A percentile compares a stretch with the other conserved stretches of the same genome.
phyloP scores from a whole-genome alignment of 2,329 filamentous ascomycete species.

The Pseudopithomyces chartarum region DNA sequence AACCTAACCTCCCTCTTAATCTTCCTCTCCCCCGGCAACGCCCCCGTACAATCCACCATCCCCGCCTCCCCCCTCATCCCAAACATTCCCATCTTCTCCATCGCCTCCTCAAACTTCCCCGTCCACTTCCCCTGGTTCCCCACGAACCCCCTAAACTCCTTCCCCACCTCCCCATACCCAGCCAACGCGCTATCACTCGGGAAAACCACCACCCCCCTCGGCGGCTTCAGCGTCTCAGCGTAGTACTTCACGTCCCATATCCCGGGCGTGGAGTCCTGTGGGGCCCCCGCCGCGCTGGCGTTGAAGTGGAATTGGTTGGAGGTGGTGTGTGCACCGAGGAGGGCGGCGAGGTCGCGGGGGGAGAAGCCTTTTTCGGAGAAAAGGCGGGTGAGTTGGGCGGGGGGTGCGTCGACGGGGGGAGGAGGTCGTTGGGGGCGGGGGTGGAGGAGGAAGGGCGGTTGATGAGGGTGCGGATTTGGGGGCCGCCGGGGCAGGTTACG shows the following conservation, averaged over 20 bases:
- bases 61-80: constrained; percentile 18
- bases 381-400: constrained; percentile 46
- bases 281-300: constrained; percentile 34
- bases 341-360: constrained; percentile 54
- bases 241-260: constrained; percentile 37
- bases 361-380: constrained; percentile 58
- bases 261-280: constrained; percentile 54
- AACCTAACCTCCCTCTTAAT: constrained; percentile 23
- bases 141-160: constrained; percentile 43
- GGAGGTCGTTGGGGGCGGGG: constrained; percentile 48
- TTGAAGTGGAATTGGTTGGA: constrained; percentile 36
- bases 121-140: constrained; percentile 41
- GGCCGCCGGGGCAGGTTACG: constrained; percentile 55
- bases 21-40: constrained; percentile 21
- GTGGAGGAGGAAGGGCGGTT: constrained; percentile 51
- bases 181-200: constrained; percentile 39
- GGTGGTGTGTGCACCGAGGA: constrained; percentile 58
- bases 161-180: constrained; percentile 31
- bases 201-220: constrained; percentile 31
- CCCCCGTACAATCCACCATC: constrained; percentile 26
- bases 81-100: constrained; percentile 27
- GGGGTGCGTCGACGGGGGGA: constrained; percentile 50
- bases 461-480: constrained; percentile 53
- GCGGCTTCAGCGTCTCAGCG: constrained; percentile 31
- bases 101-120: constrained; percentile 35